These are phyloP conservation scores for Ophiocordyceps australis DNA, from an alignment of 2,329 filamentous ascomycete species.

Conservation along the genomic window DNA sequence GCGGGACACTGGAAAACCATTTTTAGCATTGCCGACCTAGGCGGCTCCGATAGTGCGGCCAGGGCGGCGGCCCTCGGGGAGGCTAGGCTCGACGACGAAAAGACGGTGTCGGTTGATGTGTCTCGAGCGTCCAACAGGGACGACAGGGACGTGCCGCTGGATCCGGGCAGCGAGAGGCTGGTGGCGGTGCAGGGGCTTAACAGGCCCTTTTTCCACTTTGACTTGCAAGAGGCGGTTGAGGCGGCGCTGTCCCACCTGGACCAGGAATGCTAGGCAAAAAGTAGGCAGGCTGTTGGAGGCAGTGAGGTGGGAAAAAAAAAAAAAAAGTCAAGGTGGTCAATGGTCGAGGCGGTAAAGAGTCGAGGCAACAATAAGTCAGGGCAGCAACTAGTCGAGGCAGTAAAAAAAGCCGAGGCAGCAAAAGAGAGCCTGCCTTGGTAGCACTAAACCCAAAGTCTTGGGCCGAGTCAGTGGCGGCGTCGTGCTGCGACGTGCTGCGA, in stretches of 20 bases:
- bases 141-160: conserved; percentile 10
- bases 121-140: conserved; percentile 10
- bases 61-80: conserved; percentile 42
- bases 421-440: no score
- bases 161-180: conserved; percentile 11
- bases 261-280: conserved; percentile 4
- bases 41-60: conserved; percentile 47
- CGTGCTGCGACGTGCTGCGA: no score
- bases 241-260: conserved; percentile 19
- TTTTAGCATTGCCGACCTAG: conserved; percentile 80
- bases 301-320: no score
- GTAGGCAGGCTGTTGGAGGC: no score
- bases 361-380: no score
- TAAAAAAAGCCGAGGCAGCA: no score
- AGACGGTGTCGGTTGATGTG: conserved; percentile 6
- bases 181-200: conserved; percentile 25
- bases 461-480: no score
- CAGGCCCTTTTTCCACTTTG: conserved; percentile 32
- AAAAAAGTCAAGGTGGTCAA: no score
- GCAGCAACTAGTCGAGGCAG: no score
- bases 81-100: conserved; percentile 17
- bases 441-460: no score
- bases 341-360: no score
- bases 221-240: conserved; percentile 28
- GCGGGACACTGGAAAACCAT: conserved; percentile 46